These are phyloP conservation scores for Podosphaera fusca DNA, from an alignment of 2,329 filamentous ascomycete species.

Conservation along the genomic window DNA sequence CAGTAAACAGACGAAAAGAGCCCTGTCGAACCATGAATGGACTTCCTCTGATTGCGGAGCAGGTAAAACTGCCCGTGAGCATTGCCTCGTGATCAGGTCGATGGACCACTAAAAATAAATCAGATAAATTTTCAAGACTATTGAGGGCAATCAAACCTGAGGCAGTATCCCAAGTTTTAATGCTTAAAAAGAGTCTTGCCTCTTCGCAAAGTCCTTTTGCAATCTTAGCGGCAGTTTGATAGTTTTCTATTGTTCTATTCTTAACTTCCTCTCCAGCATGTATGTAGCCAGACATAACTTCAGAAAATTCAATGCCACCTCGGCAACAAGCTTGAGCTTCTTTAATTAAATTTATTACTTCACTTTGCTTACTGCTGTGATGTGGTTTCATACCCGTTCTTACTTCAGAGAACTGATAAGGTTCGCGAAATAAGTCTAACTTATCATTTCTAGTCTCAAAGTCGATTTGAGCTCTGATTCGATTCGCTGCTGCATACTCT, in stretches of 20 bases:
- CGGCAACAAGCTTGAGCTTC: slow-evolving; percentile 16
- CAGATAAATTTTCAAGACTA: not conserved
- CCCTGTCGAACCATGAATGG: slow-evolving; percentile 37
- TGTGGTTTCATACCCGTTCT: slow-evolving; percentile 4
- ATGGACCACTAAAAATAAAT: slow-evolving; percentile 17
- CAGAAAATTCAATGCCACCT: slow-evolving; percentile 34
- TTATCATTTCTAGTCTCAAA: slow-evolving; percentile 22
- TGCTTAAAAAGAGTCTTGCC: slow-evolving; percentile 34
- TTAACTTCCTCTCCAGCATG: slow-evolving; percentile 21
- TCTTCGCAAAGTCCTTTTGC: slow-evolving; percentile 30
- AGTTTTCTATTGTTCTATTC: slow-evolving; percentile 26
- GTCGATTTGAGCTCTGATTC: slow-evolving; percentile 21
- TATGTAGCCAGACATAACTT: slow-evolving; percentile 40
- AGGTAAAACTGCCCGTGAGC: slow-evolving; percentile 35
- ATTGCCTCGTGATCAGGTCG: slow-evolving; percentile 27
- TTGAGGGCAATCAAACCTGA: slow-evolving; percentile 14
- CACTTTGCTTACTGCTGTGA: slow-evolving; percentile 17
- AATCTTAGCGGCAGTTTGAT: slow-evolving; percentile 27
- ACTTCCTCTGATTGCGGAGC: slow-evolving; percentile 28
- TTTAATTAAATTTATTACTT: slow-evolving; percentile 20
- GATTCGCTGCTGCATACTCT: slow-evolving; percentile 23
- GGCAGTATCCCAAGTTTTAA: slow-evolving; percentile 29
- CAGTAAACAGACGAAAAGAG: slow-evolving; percentile 31
- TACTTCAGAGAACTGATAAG: slow-evolving; percentile 14
- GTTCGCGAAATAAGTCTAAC: slow-evolving; percentile 31